Conservation (phyloP, 2,329 filamentous ascomycete species). For the Calonectria ilicicola region DNA sequence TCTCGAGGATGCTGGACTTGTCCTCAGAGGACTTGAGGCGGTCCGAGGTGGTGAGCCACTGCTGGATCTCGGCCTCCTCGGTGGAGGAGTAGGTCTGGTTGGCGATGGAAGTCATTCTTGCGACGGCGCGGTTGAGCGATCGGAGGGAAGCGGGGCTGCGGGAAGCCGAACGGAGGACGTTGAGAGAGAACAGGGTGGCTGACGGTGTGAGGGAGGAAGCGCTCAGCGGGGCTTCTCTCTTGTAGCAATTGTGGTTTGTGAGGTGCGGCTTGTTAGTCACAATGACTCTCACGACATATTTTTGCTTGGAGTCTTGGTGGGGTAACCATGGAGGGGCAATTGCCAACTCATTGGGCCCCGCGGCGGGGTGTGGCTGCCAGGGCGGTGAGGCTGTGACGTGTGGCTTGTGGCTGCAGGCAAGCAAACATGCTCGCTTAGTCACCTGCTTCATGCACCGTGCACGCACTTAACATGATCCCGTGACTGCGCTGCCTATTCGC, state of each 20-base stretch:
- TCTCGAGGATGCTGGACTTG: constrained; percentile 77
- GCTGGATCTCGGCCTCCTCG: constrained; percentile 88
- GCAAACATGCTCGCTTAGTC: not conserved
- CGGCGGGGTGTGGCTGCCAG: not conserved
- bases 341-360: constrained; percentile 14
- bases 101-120: constrained; percentile 75
- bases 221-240: constrained; percentile 38
- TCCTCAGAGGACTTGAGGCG: constrained; percentile 70
- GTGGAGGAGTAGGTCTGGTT: constrained; percentile 78
- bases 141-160: constrained; percentile 52
- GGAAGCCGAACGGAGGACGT: constrained; percentile 46
- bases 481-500: constrained; percentile 52
- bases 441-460: not conserved
- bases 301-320: constrained; percentile 32
- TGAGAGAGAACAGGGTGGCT: constrained; percentile 58
- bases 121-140: constrained; percentile 40
- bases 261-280: constrained; percentile 16
- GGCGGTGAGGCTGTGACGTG: constrained; percentile 14
- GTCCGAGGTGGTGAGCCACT: constrained; percentile 86
- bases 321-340: constrained; percentile 39
- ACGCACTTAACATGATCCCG: constrained; percentile 37
- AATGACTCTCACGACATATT: constrained; percentile 32
- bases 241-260: not conserved
- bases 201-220: constrained; percentile 36
- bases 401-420: constrained; percentile 1